These are phyloP conservation scores for Verticillium zaregamsianum DNA, from an alignment of 2,329 filamentous ascomycete species.

Conservation along the genomic window DNA sequence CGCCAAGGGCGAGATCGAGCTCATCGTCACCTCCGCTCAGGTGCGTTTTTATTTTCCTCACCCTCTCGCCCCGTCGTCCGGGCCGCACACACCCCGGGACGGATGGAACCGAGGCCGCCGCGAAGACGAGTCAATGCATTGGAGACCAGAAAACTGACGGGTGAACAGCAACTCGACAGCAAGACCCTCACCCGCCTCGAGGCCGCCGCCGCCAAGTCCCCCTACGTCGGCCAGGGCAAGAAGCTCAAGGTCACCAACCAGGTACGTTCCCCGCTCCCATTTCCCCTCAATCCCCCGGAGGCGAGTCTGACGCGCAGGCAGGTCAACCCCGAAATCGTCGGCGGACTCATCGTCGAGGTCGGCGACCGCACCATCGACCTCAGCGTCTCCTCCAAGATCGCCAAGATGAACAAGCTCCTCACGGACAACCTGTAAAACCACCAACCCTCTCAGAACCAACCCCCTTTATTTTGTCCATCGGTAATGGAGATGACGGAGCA, in stretches of 20 bases:
- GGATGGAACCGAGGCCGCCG: too few relatives aligned
- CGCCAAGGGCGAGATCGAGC: constrained; percentile 86
- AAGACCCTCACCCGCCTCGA: constrained; percentile 85
- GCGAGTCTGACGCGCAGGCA: constrained; percentile 25
- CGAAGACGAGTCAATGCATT: too few relatives aligned
- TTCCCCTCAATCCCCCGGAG: background rate
- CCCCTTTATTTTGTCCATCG: background rate
- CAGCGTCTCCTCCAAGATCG: constrained; percentile 88
- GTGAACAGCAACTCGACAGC: constrained; percentile 70
- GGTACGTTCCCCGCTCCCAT: constrained; percentile 37
- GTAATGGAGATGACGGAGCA: background rate
- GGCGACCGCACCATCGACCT: constrained; percentile 98
- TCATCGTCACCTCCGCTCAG: constrained; percentile 85
- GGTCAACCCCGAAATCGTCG: constrained; percentile 93
- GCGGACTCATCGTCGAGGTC: constrained; percentile 92
- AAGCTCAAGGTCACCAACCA: constrained; percentile 96
- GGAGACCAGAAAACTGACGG: background rate
- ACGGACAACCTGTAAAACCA: constrained; percentile 85
- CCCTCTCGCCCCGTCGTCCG: background rate
- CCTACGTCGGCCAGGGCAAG: constrained; percentile 85
- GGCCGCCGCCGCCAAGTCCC: constrained; percentile 81
- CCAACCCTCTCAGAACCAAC: constrained; percentile 1
- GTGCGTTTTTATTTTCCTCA: constrained; percentile 48
- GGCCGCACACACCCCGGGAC: background rate
- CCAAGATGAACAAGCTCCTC: constrained; percentile 99